These are phyloP conservation scores for Nothophoma quercina DNA, from an alignment of 2,329 filamentous ascomycete species.

Conservation along the genomic window DNA sequence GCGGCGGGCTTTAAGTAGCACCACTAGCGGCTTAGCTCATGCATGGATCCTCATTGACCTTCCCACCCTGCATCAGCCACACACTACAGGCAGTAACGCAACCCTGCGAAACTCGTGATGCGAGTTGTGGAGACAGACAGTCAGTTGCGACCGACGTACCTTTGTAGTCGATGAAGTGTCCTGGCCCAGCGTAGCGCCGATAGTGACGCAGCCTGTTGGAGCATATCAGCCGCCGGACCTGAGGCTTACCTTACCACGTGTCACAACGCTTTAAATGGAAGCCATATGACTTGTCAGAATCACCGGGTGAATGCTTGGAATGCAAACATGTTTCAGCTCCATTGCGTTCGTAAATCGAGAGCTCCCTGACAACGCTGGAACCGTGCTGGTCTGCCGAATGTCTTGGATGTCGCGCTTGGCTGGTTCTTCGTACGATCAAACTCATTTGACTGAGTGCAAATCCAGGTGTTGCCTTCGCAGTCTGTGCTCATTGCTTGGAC, in stretches of 20 bases:
- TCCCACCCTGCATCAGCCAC: slow-evolving; percentile 31
- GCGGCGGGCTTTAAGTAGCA: slow-evolving; percentile 32
- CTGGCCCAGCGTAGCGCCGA: background rate
- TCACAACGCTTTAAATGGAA: slow-evolving; percentile 33
- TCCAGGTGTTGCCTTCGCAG: background rate
- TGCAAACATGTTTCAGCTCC: slow-evolving; percentile 41
- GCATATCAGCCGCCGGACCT: slow-evolving; percentile 21
- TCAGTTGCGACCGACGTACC: background rate
- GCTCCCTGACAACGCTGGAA: slow-evolving; percentile 14
- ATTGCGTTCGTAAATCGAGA: slow-evolving; percentile 18
- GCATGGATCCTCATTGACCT: slow-evolving; percentile 19
- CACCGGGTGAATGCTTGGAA: slow-evolving; percentile 36
- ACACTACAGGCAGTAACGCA: slow-evolving; percentile 29
- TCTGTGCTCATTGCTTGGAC: background rate
- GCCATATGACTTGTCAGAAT: slow-evolving; percentile 39
- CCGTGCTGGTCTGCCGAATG: slow-evolving; percentile 1
- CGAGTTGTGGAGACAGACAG: background rate
- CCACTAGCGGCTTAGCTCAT: slow-evolving; percentile 27
- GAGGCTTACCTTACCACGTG: slow-evolving; percentile 46
- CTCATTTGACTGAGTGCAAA: background rate
- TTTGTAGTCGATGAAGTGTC: background rate
- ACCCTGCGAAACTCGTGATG: slow-evolving; percentile 29
- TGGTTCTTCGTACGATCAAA: background rate
- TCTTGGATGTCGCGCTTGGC: background rate
- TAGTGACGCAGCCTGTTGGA: slow-evolving; percentile 12